Evolutionary conservation across 768 basidiomycete species (phyloP).

Genomic region (Podaxis rugospora): DNA sequence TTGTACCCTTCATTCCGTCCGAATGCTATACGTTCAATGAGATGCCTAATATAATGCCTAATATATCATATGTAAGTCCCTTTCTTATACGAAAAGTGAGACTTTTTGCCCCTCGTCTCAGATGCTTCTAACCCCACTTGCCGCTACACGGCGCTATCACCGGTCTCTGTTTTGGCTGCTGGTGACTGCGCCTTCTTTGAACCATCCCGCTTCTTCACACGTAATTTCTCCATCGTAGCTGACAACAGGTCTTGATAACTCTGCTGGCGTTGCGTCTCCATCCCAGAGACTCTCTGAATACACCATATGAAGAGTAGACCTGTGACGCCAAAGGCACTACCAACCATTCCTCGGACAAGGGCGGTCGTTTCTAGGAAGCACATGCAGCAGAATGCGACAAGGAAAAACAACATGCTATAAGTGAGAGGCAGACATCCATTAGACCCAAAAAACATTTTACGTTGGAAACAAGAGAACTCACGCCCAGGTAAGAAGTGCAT

Average conservation of each 20-base stretch:
- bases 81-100: no score
- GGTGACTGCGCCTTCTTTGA: not conserved
- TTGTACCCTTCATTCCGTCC: no score
- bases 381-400: conserved; percentile 1
- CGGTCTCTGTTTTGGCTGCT: not conserved
- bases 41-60: no score
- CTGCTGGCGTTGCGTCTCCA: conserved; percentile 1
- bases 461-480: not conserved
- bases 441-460: not conserved
- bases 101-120: no score
- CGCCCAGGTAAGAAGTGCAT: conserved; percentile 2
- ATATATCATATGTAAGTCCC: no score
- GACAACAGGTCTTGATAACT: not conserved
- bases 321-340: not conserved
- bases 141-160: not conserved
- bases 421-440: no score
- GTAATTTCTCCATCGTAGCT: not conserved
- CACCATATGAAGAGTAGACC: not conserved
- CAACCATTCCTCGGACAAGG: not conserved
- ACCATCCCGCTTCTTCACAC: not conserved
- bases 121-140: not conserved
- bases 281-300: not conserved
- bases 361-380: not conserved
- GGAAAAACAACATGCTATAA: not conserved
- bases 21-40: no score